Percentiles rank a stretch among this genome's conserved stretches.
phyloP scores from a whole-genome alignment of 805 yeast genomes.

The Candida oleophila region DNA sequence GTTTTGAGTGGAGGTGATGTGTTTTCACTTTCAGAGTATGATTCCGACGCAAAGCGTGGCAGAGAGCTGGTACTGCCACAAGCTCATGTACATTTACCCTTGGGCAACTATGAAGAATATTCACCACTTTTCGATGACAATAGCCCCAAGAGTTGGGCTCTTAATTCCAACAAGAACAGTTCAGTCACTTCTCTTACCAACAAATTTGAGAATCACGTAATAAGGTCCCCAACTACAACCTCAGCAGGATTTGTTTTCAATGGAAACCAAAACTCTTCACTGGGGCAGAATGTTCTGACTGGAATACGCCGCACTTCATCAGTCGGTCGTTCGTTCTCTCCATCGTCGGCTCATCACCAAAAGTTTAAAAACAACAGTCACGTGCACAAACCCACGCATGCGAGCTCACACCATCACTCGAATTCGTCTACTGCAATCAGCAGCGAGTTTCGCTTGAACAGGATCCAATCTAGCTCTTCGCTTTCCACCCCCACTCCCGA shows the following conservation, averaged over 20 bases:
- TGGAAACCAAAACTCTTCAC: neutral
- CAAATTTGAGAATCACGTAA: conserved; percentile 26
- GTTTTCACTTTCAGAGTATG: conserved; percentile 4
- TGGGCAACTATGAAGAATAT: neutral
- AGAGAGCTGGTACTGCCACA: conserved; percentile 6
- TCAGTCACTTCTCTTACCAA: conserved; percentile 26
- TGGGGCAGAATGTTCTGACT: neutral
- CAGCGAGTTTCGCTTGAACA: conserved; percentile 2
- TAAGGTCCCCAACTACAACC: conserved; percentile 18
- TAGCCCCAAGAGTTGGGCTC: neutral
- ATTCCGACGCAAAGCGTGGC: conserved; percentile 3
- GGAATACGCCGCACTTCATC: neutral
- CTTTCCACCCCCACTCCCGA: conserved; percentile 4
- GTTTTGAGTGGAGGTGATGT: conserved; percentile 2
- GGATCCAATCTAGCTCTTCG: neutral
- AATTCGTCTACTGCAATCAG: neutral
- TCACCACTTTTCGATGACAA: neutral
- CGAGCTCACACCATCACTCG: neutral
- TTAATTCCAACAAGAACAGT: conserved; percentile 4
- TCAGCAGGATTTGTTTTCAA: neutral
- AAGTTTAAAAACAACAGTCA: conserved; percentile 15
- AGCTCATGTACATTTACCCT: neutral
- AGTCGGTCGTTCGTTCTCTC: conserved; percentile 8
- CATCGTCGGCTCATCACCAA: conserved; percentile 7
- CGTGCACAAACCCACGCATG: conserved; percentile 16